A percentile compares a stretch with the other conserved stretches of the same genome.
Evolutionary conservation across 2,329 filamentous ascomycete genomes (phyloP).

Genomic region (Trichoderma koningiopsis): DNA sequence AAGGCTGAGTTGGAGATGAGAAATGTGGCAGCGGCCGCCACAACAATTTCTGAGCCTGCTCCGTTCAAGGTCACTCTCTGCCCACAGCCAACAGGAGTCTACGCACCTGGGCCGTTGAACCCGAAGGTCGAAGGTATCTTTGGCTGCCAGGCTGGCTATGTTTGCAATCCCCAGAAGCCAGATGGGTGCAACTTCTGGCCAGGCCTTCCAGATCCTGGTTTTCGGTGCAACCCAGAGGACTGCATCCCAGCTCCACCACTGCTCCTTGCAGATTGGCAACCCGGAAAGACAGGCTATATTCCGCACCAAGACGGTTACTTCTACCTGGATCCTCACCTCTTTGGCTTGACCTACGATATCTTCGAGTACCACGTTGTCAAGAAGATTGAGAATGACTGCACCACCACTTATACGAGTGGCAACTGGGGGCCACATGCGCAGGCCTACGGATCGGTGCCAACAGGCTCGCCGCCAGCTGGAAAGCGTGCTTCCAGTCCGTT

Average conservation of each 20-base stretch:
- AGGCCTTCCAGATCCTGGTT: conserved; percentile 48
- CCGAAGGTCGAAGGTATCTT: conserved; percentile 50
- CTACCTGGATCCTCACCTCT: conserved; percentile 62
- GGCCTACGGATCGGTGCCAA: conserved; percentile 32
- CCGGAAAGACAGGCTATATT: conserved; percentile 52
- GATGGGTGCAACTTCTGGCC: conserved; percentile 55
- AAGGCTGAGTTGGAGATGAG: background rate
- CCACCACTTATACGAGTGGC: conserved; percentile 54
- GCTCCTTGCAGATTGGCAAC: conserved; percentile 45
- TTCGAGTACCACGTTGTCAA: conserved; percentile 52
- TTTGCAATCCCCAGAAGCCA: conserved; percentile 57
- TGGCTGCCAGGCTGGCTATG: conserved; percentile 55
- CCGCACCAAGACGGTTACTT: conserved; percentile 59
- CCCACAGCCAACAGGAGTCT: conserved; percentile 46
- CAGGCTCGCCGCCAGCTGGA: conserved; percentile 25
- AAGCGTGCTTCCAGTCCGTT: background rate
- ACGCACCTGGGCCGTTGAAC: conserved; percentile 34
- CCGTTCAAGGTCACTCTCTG: conserved; percentile 45
- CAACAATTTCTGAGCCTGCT: conserved; percentile 34
- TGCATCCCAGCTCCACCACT: conserved; percentile 48
- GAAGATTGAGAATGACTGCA: conserved; percentile 40
- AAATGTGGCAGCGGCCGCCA: background rate
- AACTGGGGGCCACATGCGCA: conserved; percentile 58
- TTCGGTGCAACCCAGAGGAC: conserved; percentile 48
- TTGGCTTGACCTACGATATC: conserved; percentile 65